A percentile compares a stretch with the other conserved stretches of the same genome.
phyloP scores from a whole-genome alignment of 2,329 filamentous ascomycete species.

The Colletotrichum noveboracense region DNA sequence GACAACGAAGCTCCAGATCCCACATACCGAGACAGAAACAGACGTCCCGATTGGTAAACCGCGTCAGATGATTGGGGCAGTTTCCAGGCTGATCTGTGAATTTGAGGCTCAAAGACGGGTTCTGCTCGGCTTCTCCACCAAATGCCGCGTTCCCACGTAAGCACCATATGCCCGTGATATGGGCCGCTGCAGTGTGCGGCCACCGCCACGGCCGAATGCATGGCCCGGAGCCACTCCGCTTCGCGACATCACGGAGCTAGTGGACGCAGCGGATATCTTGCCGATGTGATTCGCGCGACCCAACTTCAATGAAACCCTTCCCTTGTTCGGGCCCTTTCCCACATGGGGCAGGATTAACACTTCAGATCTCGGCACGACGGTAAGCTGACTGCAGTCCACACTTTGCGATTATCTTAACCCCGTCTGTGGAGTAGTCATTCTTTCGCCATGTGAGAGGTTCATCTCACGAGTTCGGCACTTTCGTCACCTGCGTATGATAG shows the following conservation, averaged over 20 bases:
- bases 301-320: not conserved
- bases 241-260: not conserved
- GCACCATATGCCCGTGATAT: not conserved
- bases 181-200: not conserved
- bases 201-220: not conserved
- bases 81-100: not conserved
- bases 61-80: not conserved
- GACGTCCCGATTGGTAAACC: not conserved
- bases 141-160: not conserved
- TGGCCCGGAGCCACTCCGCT: not conserved
- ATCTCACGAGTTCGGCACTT: not conserved
- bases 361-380: not conserved
- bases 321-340: not conserved
- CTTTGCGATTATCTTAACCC: not conserved
- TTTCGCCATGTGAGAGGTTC: not conserved
- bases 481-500: not conserved
- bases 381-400: not conserved
- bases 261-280: not conserved
- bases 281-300: not conserved
- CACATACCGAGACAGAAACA: not conserved
- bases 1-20: not conserved
- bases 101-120: not conserved
- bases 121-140: not conserved
- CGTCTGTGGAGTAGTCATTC: not conserved
- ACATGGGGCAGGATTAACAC: not conserved